Conservation (phyloP, 2,329 filamentous ascomycete species). For the Cordyceps tenuipes region DNA sequence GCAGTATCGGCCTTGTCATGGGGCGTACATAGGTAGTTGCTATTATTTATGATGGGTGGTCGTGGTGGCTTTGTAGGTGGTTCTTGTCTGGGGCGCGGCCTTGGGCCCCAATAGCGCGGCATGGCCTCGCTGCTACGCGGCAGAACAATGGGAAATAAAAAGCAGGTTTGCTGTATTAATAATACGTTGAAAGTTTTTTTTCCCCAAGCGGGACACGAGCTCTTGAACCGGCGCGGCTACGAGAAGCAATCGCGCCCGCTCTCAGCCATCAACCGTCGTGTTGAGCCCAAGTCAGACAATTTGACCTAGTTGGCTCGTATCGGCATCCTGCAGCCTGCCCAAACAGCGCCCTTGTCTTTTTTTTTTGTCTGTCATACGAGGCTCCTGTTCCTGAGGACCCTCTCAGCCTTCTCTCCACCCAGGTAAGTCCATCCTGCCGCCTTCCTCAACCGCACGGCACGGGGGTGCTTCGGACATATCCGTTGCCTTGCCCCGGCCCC, state of each 20-base stretch:
- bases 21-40: too few relatives aligned
- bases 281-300: too few relatives aligned
- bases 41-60: neutral
- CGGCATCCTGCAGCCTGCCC: slow-evolving; percentile 1
- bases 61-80: neutral
- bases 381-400: neutral
- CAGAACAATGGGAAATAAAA: neutral
- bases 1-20: too few relatives aligned
- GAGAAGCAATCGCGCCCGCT: neutral
- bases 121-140: neutral
- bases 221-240: neutral
- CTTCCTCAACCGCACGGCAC: neutral
- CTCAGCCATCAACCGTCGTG: too few relatives aligned
- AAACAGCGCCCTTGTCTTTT: neutral
- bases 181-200: too few relatives aligned
- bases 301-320: neutral
- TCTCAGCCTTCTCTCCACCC: neutral
- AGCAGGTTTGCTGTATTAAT: neutral
- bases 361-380: neutral
- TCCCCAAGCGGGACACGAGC: neutral
- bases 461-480: neutral
- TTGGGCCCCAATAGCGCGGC: neutral
- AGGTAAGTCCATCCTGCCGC: neutral
- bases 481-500: neutral
- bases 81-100: too few relatives aligned